A percentile compares a stretch with the other conserved stretches of the same genome.
Conservation (phyloP, 805 yeast species). For the Metschnikowia kofuensis region DNA sequence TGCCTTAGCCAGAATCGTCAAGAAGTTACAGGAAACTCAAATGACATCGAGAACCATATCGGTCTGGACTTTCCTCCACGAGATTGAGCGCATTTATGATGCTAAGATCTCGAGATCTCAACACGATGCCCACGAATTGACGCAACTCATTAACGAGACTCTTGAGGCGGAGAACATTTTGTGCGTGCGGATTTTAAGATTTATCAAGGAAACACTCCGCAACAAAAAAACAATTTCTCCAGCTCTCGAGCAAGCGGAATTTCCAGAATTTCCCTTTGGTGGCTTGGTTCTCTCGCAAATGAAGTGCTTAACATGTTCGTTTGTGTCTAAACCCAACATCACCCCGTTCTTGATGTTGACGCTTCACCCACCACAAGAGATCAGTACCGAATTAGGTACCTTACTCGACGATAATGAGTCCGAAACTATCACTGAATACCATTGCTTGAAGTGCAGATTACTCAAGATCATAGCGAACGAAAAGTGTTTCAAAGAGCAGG, state of each 20-base stretch:
- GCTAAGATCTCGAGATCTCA: slow-evolving; percentile 77
- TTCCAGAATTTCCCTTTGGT: slow-evolving; percentile 71
- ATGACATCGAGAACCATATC: slow-evolving; percentile 53
- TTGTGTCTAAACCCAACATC: slow-evolving; percentile 54
- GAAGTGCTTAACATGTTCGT: slow-evolving; percentile 65
- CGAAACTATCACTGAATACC: slow-evolving; percentile 75
- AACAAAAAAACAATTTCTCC: neutral
- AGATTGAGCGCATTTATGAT: slow-evolving; percentile 67
- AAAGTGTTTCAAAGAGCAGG: slow-evolving; percentile 19
- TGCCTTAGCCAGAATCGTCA: slow-evolving; percentile 50
- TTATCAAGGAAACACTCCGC: slow-evolving; percentile 12
- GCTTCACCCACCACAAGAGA: slow-evolving; percentile 64
- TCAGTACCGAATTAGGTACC: slow-evolving; percentile 45
- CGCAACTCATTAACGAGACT: slow-evolving; percentile 77
- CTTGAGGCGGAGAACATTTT: slow-evolving; percentile 61
- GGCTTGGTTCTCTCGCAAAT: slow-evolving; percentile 67
- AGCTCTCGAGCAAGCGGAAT: slow-evolving; percentile 16
- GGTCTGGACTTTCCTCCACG: slow-evolving; percentile 76
- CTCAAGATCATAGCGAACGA: slow-evolving; percentile 30
- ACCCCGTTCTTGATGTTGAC: slow-evolving; percentile 71
- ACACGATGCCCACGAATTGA: slow-evolving; percentile 93
- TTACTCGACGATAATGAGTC: slow-evolving; percentile 56
- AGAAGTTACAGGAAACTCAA: slow-evolving; percentile 62
- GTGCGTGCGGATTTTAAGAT: slow-evolving; percentile 33
- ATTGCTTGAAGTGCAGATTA: slow-evolving; percentile 71